Evolutionary conservation across 495 filamentous ascomycete species (phyloP).

Genomic region (Cairneyella variabilis): DNA sequence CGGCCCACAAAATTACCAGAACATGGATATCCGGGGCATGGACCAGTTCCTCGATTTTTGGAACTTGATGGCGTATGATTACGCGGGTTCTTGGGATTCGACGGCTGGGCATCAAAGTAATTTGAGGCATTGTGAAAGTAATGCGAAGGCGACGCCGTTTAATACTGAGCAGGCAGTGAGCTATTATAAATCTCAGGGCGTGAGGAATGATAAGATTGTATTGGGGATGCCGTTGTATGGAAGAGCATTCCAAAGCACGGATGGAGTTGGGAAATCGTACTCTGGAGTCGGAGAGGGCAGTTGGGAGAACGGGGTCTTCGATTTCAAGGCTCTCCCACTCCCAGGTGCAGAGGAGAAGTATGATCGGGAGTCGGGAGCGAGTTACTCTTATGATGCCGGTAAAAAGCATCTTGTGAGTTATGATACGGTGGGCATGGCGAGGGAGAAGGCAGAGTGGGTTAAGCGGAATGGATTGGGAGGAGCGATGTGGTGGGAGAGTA

Average conservation of each 20-base stretch:
- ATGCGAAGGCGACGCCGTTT: constrained; percentile 68
- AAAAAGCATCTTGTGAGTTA: constrained; percentile 69
- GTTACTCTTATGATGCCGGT: constrained; percentile 64
- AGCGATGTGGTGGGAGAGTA: constrained; percentile 97
- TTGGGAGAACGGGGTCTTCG: constrained; percentile 87
- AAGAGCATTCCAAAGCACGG: constrained; percentile 74
- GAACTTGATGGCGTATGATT: constrained; percentile 86
- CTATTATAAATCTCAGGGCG: constrained; percentile 62
- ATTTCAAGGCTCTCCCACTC: constrained; percentile 69
- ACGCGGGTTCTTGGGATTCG: constrained; percentile 72
- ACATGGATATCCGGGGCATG: constrained; percentile 71
- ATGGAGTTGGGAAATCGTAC: constrained; percentile 66
- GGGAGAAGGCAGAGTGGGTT: constrained; percentile 68
- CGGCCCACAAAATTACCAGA: constrained; percentile 70
- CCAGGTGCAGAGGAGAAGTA: constrained; percentile 46
- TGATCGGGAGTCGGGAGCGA: constrained; percentile 56
- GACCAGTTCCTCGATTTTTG: constrained; percentile 85
- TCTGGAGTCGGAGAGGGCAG: constrained; percentile 69
- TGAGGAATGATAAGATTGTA: constrained; percentile 67
- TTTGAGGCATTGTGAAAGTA: constrained; percentile 51
- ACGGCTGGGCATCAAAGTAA: constrained; percentile 80
- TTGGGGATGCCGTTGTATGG: constrained; percentile 93
- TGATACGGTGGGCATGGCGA: constrained; percentile 66
- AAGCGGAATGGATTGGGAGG: constrained; percentile 64
- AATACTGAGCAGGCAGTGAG: constrained; percentile 63